Conservation (phyloP, 768 basidiomycete species). For the Lepiota brunneoincarnata region DNA sequence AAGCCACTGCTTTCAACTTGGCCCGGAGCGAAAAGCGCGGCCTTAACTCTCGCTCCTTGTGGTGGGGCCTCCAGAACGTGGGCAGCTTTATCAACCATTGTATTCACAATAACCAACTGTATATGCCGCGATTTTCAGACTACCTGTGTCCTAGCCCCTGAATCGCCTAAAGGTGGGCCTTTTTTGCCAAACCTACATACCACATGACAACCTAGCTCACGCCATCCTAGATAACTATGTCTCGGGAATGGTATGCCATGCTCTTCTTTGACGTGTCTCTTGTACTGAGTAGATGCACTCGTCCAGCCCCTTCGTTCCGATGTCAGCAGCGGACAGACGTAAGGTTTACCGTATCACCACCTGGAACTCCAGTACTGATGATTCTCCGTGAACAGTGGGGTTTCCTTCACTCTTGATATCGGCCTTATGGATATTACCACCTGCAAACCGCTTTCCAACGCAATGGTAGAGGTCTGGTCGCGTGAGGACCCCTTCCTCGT, state of each 20-base stretch:
- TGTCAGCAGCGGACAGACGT: conserved; percentile 27
- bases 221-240: conserved; percentile 5
- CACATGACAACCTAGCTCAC: background rate
- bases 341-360: conserved; percentile 4
- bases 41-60: conserved; percentile 18
- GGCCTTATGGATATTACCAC: conserved; percentile 36
- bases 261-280: too few relatives aligned
- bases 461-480: conserved; percentile 38
- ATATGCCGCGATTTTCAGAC: conserved; percentile 7
- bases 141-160: conserved; percentile 22
- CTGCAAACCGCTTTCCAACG: conserved; percentile 34
- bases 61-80: conserved; percentile 21
- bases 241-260: background rate
- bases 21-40: conserved; percentile 19
- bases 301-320: conserved; percentile 22
- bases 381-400: conserved; percentile 23
- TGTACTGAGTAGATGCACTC: background rate
- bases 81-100: background rate
- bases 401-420: conserved; percentile 35
- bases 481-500: conserved; percentile 15
- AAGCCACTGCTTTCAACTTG: conserved; percentile 14
- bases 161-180: conserved; percentile 15
- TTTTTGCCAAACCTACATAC: too few relatives aligned
- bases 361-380: background rate
- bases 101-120: background rate